Evolutionary conservation across 192 early-diverging fungal species (phyloP).

Genomic region (Umbelopsis vinacea): DNA sequence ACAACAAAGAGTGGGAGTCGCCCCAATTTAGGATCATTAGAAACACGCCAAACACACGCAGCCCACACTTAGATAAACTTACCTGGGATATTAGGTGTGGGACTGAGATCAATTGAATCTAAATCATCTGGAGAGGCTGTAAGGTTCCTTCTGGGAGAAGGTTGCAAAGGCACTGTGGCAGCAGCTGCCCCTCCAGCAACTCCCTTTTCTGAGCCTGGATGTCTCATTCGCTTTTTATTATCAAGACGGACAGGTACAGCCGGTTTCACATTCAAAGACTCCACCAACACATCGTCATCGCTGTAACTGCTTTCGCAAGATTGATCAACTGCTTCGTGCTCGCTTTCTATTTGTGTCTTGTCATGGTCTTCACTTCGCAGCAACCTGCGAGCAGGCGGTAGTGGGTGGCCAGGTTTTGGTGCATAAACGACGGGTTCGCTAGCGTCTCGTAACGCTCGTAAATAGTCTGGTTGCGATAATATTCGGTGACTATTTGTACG

Average conservation of each 20-base stretch:
- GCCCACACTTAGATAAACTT: neutral
- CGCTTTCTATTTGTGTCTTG: conserved; percentile 19
- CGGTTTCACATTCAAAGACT: neutral
- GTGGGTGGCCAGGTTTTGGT: conserved; percentile 5
- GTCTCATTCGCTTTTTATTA: neutral
- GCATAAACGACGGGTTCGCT: neutral
- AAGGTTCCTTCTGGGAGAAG: neutral
- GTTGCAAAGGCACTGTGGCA: no score
- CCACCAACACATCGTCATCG: neutral
- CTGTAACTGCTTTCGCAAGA: neutral
- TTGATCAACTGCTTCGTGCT: neutral
- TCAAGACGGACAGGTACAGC: neutral
- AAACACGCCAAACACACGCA: neutral
- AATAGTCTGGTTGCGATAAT: neutral
- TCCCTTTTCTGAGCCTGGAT: neutral
- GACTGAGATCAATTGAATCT: neutral
- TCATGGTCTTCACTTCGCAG: conserved; percentile 10
- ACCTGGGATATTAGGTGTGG: neutral
- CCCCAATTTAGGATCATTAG: neutral
- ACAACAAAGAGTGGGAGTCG: neutral
- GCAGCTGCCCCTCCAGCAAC: no score
- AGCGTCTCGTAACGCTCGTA: neutral
- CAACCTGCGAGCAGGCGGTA: neutral
- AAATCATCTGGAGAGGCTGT: neutral
- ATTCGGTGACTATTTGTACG: conserved; percentile 1